These are phyloP conservation scores for Mortierella alpina DNA, from an alignment of 192 early-diverging fungal genomes.

Conservation along the genomic window DNA sequence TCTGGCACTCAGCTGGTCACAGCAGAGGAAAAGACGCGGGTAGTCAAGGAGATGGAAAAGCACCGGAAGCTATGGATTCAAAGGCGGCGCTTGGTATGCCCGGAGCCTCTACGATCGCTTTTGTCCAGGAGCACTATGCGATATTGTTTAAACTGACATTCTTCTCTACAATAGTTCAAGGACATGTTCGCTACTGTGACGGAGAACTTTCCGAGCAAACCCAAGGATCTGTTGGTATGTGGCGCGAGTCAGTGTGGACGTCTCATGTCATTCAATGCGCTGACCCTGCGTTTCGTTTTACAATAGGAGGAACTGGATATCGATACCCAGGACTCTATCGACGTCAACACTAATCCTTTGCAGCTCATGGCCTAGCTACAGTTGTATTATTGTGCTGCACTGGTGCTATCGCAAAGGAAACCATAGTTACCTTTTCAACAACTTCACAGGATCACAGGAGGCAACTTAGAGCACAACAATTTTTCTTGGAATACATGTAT, in stretches of 20 bases:
- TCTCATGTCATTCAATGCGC: neutral
- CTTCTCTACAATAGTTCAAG: conserved; percentile 38
- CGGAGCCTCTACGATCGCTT: neutral
- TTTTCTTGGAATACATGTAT: too few species aligned
- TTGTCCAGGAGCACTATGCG: neutral
- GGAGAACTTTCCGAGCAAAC: conserved; percentile 54
- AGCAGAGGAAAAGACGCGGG: conserved; percentile 47
- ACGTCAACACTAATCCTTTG: conserved; percentile 28
- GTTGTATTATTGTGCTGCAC: too few species aligned
- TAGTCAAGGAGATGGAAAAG: conserved; percentile 46
- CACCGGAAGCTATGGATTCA: conserved; percentile 55
- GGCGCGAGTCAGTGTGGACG: neutral
- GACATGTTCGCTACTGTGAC: conserved; percentile 55
- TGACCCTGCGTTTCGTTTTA: neutral
- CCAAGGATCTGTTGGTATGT: conserved; percentile 49
- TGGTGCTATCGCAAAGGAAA: too few species aligned
- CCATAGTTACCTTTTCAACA: too few species aligned
- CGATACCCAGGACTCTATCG: conserved; percentile 27
- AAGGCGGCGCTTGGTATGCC: conserved; percentile 53
- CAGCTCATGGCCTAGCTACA: conserved; percentile 6
- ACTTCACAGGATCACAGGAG: too few species aligned
- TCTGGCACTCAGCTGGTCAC: conserved; percentile 49
- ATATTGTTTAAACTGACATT: neutral
- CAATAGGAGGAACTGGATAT: conserved; percentile 45
- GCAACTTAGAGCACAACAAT: too few species aligned